phyloP scores from a whole-genome alignment of 257 asterid species.

The Solanum etuberosum region DNA sequence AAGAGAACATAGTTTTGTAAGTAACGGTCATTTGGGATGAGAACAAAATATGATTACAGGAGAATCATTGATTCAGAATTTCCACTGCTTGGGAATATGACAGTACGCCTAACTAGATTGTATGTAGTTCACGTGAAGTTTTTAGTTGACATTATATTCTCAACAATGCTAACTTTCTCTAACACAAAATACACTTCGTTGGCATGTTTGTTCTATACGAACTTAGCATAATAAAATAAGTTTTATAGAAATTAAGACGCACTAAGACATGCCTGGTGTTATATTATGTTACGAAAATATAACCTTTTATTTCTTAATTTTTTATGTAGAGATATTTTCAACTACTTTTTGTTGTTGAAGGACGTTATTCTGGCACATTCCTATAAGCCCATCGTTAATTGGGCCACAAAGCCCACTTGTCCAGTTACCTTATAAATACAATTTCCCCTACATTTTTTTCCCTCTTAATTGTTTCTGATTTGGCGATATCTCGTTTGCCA shows the following conservation, averaged over 20 bases:
- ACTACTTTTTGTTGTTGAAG: neutral
- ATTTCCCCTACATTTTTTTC: rapidly evolving
- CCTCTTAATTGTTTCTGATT: neutral
- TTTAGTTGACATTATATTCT: neutral
- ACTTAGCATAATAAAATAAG: too few relatives aligned
- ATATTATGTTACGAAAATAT: neutral
- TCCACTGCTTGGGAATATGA: neutral
- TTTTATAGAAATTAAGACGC: neutral
- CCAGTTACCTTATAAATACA: neutral
- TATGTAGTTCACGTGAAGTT: neutral
- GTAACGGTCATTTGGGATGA: too few relatives aligned
- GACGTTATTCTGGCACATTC: conserved; percentile 3
- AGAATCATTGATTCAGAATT: neutral
- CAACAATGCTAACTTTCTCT: neutral
- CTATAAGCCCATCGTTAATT: neutral
- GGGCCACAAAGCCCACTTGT: neutral
- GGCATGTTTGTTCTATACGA: too few relatives aligned
- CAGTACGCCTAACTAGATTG: neutral
- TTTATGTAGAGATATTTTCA: neutral
- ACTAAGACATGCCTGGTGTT: too few relatives aligned
- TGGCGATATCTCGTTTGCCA: neutral
- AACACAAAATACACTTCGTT: neutral
- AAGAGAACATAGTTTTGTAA: too few relatives aligned
- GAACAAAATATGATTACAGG: neutral
- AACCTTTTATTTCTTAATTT: too few relatives aligned